Evolutionary conservation across 331 rosid genomes (phyloP).

Genomic region (Saraca asoca): DNA sequence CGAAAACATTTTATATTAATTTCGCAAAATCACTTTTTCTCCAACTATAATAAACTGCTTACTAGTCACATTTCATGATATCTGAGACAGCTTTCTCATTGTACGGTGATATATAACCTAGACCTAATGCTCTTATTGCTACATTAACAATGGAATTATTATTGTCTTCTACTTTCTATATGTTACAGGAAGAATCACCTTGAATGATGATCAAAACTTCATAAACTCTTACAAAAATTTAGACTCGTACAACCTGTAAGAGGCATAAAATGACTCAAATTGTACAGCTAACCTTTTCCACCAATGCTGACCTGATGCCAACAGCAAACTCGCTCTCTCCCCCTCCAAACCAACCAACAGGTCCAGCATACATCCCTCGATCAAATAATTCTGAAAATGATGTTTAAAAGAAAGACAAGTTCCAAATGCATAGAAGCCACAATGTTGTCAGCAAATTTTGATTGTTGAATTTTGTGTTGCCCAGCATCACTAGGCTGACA

Average conservation of each 20-base stretch:
- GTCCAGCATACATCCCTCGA: constrained; percentile 97
- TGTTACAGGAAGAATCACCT: constrained; percentile 15
- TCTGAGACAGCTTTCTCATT: neutral
- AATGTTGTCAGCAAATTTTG: constrained; percentile 18
- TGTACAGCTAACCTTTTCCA: constrained; percentile 68
- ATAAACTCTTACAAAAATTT: constrained; percentile 16
- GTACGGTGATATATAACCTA: constrained; percentile 8
- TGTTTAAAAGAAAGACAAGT: constrained; percentile 18
- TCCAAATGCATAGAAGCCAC: constrained; percentile 10
- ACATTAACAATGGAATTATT: neutral
- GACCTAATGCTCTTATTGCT: constrained; percentile 10
- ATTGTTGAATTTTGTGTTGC: too few relatives aligned
- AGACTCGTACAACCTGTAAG: neutral
- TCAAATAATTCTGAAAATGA: constrained; percentile 76
- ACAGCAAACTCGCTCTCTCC: constrained; percentile 98
- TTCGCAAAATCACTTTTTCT: neutral
- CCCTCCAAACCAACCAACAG: constrained; percentile 98
- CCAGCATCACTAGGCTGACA: neutral
- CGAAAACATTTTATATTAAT: neutral
- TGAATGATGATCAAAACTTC: constrained; percentile 9
- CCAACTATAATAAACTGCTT: neutral
- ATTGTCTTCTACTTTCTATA: neutral
- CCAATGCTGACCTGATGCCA: constrained; percentile 91
- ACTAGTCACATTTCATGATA: constrained; percentile 12
- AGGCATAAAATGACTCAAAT: neutral